Conservation (phyloP, 2,329 filamentous ascomycete genomes). For the Capronia americana region DNA sequence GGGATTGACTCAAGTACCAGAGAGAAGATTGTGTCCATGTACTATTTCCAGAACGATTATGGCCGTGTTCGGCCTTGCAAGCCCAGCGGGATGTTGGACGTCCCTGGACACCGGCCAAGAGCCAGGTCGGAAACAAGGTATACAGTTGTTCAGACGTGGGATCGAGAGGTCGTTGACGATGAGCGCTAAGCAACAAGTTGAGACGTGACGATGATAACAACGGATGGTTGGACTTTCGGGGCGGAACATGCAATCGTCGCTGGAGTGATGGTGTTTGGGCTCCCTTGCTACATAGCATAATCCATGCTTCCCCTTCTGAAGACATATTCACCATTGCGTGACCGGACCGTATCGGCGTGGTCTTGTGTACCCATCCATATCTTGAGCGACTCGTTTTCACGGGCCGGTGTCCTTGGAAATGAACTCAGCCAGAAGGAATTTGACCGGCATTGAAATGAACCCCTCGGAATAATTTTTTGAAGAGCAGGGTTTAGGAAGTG, state of each 20-base stretch:
- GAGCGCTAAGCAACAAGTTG: background rate
- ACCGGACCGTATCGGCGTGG: background rate
- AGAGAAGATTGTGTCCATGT: background rate
- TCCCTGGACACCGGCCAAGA: background rate
- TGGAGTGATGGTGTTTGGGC: background rate
- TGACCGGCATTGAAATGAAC: constrained; percentile 7
- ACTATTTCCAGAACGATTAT: constrained; percentile 6
- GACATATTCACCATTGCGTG: background rate
- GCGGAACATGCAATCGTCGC: background rate
- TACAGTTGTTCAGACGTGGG: constrained; percentile 4
- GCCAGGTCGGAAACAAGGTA: constrained; percentile 2
- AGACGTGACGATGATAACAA: background rate
- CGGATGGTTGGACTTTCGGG: background rate
- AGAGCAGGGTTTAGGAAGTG: background rate
- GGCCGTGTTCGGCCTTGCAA: background rate
- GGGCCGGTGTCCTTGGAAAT: background rate
- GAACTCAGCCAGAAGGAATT: background rate
- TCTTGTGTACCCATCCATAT: background rate
- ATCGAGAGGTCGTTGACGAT: background rate
- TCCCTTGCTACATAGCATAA: background rate
- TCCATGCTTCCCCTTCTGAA: background rate
- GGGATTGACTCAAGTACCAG: background rate
- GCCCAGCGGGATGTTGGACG: background rate
- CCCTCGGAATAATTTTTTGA: background rate
- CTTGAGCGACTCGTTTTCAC: too few species aligned